phyloP scores from a whole-genome alignment of 176 grass and related monocot genomes.

The Bolboschoenus planiculmis region DNA sequence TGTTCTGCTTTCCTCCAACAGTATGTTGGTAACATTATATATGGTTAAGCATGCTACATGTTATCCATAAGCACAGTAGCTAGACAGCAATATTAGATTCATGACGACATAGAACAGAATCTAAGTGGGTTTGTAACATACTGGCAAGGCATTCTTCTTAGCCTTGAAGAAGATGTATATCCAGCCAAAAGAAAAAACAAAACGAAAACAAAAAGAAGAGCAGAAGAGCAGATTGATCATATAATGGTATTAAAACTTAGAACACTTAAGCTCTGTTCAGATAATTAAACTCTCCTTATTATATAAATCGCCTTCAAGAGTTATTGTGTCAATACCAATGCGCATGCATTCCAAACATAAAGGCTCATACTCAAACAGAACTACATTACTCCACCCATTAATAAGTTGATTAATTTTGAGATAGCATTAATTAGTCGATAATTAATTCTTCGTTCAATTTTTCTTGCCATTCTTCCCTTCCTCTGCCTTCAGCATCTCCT shows the following conservation, averaged over 20 bases:
- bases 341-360: background rate
- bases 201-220: background rate
- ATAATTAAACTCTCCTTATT: background rate
- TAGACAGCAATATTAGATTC: background rate
- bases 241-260: background rate
- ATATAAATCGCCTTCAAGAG: background rate
- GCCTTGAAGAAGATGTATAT: background rate
- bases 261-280: background rate
- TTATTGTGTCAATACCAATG: background rate
- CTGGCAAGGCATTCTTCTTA: background rate
- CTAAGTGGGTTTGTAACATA: background rate
- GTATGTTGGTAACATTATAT: background rate
- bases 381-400: background rate
- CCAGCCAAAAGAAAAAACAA: background rate
- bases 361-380: background rate
- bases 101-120: background rate
- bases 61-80: background rate
- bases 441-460: background rate
- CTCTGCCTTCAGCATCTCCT: slow-evolving; percentile 45
- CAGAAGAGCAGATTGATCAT: background rate
- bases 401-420: background rate
- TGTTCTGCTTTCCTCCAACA: background rate
- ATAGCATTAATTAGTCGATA: background rate
- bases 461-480: slow-evolving; percentile 40
- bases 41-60: background rate